phyloP scores from a whole-genome alignment of 176 grass and related monocot species.

The Lolium rigidum region DNA sequence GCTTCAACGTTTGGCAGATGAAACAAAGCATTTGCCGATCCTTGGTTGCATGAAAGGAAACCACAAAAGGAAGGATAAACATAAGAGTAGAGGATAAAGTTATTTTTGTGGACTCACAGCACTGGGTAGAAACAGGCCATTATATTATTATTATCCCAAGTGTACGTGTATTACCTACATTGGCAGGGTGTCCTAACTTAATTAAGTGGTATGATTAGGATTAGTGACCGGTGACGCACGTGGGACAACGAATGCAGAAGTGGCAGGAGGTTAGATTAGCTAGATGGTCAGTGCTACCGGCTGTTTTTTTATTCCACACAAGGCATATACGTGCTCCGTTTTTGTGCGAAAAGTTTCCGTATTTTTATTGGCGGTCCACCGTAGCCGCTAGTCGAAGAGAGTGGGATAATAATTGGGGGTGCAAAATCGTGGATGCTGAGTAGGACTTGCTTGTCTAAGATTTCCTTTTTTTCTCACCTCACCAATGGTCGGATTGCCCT shows the following conservation, averaged over 20 bases:
- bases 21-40: neutral
- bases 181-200: neutral
- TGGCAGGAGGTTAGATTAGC: constrained; percentile 8
- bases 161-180: neutral
- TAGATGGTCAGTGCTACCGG: neutral
- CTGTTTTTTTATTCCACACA: neutral
- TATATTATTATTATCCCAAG: neutral
- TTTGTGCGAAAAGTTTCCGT: neutral
- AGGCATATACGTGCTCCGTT: neutral
- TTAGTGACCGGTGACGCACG: constrained; percentile 29
- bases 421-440: constrained; percentile 32
- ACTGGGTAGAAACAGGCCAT: neutral
- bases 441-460: constrained; percentile 33
- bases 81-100: neutral
- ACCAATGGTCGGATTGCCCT: neutral
- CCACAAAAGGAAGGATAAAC: neutral
- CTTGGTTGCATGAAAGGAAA: constrained; percentile 3
- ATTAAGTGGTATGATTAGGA: constrained; percentile 20
- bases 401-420: constrained; percentile 23
- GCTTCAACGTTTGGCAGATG: neutral
- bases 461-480: neutral
- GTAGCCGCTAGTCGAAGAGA: constrained; percentile 33
- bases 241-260: constrained; percentile 46
- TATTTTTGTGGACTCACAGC: neutral
- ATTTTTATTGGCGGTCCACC: constrained; percentile 45